These are phyloP conservation scores for Harringtonia lauricola DNA, from an alignment of 2,329 filamentous ascomycete genomes.

Conservation along the genomic window DNA sequence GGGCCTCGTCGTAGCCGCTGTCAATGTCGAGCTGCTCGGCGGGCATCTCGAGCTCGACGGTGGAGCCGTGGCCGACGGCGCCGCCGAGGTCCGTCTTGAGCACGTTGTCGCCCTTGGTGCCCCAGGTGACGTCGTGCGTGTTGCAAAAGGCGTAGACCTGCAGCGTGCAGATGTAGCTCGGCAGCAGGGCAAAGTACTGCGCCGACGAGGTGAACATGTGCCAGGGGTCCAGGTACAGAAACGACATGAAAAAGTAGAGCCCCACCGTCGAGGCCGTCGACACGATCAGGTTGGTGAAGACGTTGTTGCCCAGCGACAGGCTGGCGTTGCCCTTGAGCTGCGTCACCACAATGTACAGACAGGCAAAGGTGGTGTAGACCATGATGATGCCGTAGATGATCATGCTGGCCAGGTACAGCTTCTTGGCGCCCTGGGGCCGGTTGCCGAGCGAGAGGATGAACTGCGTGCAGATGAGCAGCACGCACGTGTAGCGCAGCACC, in stretches of 20 bases:
- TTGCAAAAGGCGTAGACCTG: conserved; percentile 99
- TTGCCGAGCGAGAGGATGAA: conserved; percentile 97
- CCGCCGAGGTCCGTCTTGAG: conserved; percentile 85
- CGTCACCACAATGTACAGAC: conserved; percentile 78
- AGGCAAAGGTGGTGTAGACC: conserved; percentile 86
- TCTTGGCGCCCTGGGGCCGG: conserved; percentile 85
- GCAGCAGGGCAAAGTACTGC: conserved; percentile 89
- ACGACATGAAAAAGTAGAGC: conserved; percentile 91
- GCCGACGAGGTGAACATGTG: conserved; percentile 91
- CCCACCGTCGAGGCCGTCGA: conserved; percentile 82
- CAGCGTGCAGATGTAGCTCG: conserved; percentile 89
- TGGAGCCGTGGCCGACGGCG: conserved; percentile 61
- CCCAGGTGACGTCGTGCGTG: conserved; percentile 97
- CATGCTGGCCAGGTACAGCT: conserved; percentile 80
- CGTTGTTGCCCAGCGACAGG: conserved; percentile 59
- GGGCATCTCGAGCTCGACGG: conserved; percentile 94
- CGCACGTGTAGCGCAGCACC: conserved; percentile 72
- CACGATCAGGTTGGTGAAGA: conserved; percentile 92
- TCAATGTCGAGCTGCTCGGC: conserved; percentile 97
- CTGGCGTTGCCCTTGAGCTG: conserved; percentile 49
- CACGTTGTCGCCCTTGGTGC: conserved; percentile 96
- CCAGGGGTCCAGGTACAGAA: conserved; percentile 96
- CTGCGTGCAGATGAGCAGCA: conserved; percentile 83
- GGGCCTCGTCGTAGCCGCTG: conserved; percentile 90
- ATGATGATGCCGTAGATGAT: conserved; percentile 90